These are phyloP conservation scores for Phyllosticta citrichinensis DNA, from an alignment of 2,329 filamentous ascomycete species.

Conservation along the genomic window DNA sequence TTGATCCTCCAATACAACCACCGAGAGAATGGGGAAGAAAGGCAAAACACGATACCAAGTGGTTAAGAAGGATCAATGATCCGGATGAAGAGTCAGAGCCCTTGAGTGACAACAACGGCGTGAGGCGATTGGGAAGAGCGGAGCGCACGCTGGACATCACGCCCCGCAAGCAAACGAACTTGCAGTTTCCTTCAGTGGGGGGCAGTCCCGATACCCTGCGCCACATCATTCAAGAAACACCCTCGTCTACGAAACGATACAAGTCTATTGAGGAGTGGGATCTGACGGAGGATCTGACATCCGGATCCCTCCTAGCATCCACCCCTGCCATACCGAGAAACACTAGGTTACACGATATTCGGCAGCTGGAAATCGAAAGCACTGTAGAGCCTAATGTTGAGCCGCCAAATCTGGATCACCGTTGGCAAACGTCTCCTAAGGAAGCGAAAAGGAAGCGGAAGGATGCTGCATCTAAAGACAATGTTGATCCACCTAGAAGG, in stretches of 20 bases:
- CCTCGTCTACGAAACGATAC: constrained; percentile 14
- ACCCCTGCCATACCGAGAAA: constrained; percentile 36
- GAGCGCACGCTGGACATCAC: constrained; percentile 16
- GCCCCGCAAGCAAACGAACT: constrained; percentile 21
- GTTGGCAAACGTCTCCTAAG: constrained; percentile 22
- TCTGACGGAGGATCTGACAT: constrained; percentile 34
- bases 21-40: constrained; percentile 40
- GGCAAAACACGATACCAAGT: constrained; percentile 20
- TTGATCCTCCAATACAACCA: constrained; percentile 35
- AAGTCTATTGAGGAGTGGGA: constrained; percentile 24
- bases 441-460: constrained; percentile 13
- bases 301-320: constrained; percentile 37
- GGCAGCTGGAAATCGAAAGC: constrained; percentile 28
- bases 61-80: constrained; percentile 4
- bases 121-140: neutral
- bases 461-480: neutral
- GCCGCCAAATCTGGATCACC: constrained; percentile 20
- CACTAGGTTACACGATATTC: constrained; percentile 33
- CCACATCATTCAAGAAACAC: constrained; percentile 20
- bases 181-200: constrained; percentile 32
- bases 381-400: constrained; percentile 25
- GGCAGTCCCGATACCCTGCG: constrained; percentile 33
- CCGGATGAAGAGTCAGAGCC: neutral
- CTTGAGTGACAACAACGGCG: neutral
- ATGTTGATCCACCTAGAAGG: neutral